Evolutionary conservation across 108 stramenopile species (phyloP).

Genomic region (Asterionellopsis glacialis): DNA sequence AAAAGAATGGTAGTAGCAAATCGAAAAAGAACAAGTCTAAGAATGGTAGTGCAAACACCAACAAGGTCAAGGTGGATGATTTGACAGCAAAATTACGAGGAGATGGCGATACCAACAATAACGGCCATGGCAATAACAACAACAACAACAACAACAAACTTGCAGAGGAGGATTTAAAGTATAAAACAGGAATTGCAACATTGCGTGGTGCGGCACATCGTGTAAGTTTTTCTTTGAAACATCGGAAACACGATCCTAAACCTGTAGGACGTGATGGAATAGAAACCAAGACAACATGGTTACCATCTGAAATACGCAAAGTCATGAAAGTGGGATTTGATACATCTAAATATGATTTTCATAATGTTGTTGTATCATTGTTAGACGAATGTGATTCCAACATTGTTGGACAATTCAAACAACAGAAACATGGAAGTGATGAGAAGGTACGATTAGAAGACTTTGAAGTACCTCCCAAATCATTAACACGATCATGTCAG

Average conservation of each 20-base stretch:
- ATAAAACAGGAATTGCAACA: slow-evolving; percentile 75
- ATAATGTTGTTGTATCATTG: slow-evolving; percentile 33
- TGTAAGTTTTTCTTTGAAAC: slow-evolving; percentile 60
- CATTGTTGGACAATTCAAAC: slow-evolving; percentile 46
- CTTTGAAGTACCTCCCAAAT: slow-evolving; percentile 57
- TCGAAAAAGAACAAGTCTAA: no score
- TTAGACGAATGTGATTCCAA: slow-evolving; percentile 45
- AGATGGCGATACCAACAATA: no score
- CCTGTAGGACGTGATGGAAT: slow-evolving; percentile 42
- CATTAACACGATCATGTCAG: slow-evolving; percentile 55
- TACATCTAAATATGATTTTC: slow-evolving; percentile 43
- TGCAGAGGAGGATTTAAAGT: slow-evolving; percentile 24
- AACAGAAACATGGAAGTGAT: not conserved
- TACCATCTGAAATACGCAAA: slow-evolving; percentile 43
- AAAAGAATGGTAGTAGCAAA: no score
- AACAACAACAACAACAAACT: not conserved
- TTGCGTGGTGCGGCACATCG: slow-evolving; percentile 78
- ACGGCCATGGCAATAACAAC: no score
- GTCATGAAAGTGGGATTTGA: slow-evolving; percentile 49
- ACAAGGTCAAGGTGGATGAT: no score
- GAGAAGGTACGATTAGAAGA: slow-evolving; percentile 42
- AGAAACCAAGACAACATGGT: slow-evolving; percentile 53
- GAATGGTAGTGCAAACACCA: no score
- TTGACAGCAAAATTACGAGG: not conserved
- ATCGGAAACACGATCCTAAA: slow-evolving; percentile 67